These are phyloP conservation scores for Aspergillus carbonarius DNA, from an alignment of 2,329 filamentous ascomycete species.

Conservation along the genomic window DNA sequence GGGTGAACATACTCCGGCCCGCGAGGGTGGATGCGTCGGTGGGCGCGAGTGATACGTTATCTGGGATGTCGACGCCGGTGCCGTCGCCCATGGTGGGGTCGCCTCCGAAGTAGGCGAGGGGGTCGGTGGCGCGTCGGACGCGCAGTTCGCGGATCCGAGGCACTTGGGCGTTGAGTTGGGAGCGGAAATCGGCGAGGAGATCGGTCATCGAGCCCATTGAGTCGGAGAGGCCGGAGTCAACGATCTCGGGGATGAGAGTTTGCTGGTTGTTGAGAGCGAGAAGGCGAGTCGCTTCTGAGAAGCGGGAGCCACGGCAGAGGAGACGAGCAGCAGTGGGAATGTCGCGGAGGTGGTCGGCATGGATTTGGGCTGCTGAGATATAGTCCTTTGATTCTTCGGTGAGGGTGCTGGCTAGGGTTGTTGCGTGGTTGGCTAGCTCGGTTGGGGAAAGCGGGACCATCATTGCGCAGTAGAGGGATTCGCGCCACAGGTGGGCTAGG, in stretches of 20 bases:
- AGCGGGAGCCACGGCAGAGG: constrained; percentile 83
- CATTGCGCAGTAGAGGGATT: constrained; percentile 78
- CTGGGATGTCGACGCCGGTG: constrained; percentile 70
- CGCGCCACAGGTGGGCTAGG: constrained; percentile 83
- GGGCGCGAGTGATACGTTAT: constrained; percentile 88
- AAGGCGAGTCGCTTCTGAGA: constrained; percentile 83
- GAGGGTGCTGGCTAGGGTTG: constrained; percentile 72
- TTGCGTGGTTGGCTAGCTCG: constrained; percentile 68
- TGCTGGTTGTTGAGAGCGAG: constrained; percentile 61
- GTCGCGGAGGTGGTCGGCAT: constrained; percentile 77
- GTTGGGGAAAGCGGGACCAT: constrained; percentile 62
- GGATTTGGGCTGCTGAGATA: constrained; percentile 72
- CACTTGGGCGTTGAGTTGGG: constrained; percentile 78
- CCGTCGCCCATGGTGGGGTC: constrained; percentile 56
- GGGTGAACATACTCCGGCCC: constrained; percentile 84
- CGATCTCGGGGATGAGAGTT: constrained; percentile 63
- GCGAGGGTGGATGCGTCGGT: constrained; percentile 75
- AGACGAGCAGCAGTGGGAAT: constrained; percentile 68
- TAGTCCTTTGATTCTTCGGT: constrained; percentile 80
- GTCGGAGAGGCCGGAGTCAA: constrained; percentile 79
- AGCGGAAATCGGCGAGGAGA: constrained; percentile 88
- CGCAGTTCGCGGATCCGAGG: constrained; percentile 82
- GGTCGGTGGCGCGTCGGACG: constrained; percentile 76
- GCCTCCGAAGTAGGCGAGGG: constrained; percentile 84
- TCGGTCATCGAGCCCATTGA: constrained; percentile 81